Conservation (phyloP, 352 stramenopile genomes). For the Phytophthora sojae region DNA sequence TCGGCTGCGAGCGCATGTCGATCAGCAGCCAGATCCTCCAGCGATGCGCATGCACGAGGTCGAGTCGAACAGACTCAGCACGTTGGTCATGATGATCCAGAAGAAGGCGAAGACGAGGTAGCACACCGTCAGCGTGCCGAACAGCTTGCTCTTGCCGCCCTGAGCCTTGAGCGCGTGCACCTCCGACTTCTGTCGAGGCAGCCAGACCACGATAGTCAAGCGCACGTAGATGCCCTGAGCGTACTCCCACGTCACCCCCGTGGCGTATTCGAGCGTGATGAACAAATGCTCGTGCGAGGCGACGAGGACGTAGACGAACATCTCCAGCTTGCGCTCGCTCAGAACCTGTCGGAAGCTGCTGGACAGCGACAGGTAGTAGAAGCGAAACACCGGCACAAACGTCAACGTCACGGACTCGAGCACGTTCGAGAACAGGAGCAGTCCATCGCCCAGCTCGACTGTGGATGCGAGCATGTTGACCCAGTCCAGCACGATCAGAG, state of each 20-base stretch:
- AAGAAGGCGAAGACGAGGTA: constrained; percentile 56
- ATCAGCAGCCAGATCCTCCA: constrained; percentile 50
- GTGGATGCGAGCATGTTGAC: background rate
- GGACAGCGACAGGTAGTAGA: constrained; percentile 28
- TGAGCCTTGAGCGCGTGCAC: constrained; percentile 49
- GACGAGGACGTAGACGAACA: constrained; percentile 24
- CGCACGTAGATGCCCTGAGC: constrained; percentile 28
- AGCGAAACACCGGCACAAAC: constrained; percentile 28
- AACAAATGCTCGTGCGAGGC: constrained; percentile 27
- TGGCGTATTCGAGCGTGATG: background rate
- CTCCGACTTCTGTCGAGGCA: constrained; percentile 63
- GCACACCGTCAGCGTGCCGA: constrained; percentile 43
- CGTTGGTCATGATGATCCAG: constrained; percentile 73
- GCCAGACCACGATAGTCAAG: constrained; percentile 8
- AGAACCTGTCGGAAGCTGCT: constrained; percentile 10
- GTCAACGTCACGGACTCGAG: constrained; percentile 21
- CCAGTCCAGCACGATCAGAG: constrained; percentile 19
- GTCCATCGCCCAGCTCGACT: constrained; percentile 5
- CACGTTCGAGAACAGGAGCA: constrained; percentile 19
- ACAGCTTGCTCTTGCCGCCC: constrained; percentile 51
- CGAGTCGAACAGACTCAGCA: constrained; percentile 59
- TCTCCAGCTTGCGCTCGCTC: constrained; percentile 19
- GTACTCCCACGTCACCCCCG: constrained; percentile 23
- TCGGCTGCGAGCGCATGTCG: no score
- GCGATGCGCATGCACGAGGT: constrained; percentile 63